Conservation (phyloP, 1,284 basidiomycete genomes). For the Cutaneotrichosporon sp. region DNA sequence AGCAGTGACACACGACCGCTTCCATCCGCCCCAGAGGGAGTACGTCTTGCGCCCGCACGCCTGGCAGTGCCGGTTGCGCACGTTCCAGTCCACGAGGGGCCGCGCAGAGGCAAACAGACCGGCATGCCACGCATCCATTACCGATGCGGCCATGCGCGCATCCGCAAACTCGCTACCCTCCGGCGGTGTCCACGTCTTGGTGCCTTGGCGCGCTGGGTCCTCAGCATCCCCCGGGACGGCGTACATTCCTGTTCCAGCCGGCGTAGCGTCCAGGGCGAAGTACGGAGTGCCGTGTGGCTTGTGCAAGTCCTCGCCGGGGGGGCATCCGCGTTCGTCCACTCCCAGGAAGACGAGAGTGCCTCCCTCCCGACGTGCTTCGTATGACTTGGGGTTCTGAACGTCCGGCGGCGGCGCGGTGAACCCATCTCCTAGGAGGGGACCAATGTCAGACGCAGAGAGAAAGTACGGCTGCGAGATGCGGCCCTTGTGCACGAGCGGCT, state of each 20-base stretch:
- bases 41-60: slow-evolving; percentile 77
- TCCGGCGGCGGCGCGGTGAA: slow-evolving; percentile 28
- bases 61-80: slow-evolving; percentile 84
- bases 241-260: slow-evolving; percentile 48
- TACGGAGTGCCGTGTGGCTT: slow-evolving; percentile 68
- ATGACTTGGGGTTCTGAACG: slow-evolving; percentile 37
- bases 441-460: slow-evolving; percentile 57
- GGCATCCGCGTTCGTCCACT: slow-evolving; percentile 60
- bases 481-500: slow-evolving; percentile 41
- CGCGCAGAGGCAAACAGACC: slow-evolving; percentile 69
- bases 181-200: slow-evolving; percentile 23
- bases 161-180: slow-evolving; percentile 60
- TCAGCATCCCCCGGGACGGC: background rate
- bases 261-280: slow-evolving; percentile 69
- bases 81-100: slow-evolving; percentile 84
- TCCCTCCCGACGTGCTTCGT: slow-evolving; percentile 60
- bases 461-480: slow-evolving; percentile 54
- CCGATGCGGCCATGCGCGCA: slow-evolving; percentile 58
- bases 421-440: slow-evolving; percentile 57
- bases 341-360: slow-evolving; percentile 66
- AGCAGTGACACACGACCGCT: slow-evolving; percentile 71
- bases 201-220: background rate
- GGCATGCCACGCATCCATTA: slow-evolving; percentile 53
- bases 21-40: slow-evolving; percentile 94
- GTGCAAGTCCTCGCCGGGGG: slow-evolving; percentile 54